These are phyloP conservation scores for Pyrenochaeta sp. DNA, from an alignment of 2,329 filamentous ascomycete genomes.

Conservation along the genomic window DNA sequence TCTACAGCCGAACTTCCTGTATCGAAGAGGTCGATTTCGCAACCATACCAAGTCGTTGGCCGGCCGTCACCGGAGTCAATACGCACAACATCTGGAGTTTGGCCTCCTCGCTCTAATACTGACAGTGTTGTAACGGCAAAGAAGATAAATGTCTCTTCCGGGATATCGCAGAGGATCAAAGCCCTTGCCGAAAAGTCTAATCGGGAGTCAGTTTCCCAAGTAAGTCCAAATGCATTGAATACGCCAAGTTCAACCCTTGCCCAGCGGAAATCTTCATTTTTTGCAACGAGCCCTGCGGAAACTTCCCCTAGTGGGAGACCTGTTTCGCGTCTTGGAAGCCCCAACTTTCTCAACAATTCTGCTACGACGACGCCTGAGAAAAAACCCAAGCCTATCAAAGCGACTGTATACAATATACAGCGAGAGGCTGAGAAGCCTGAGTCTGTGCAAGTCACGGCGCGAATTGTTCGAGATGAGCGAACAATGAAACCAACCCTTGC, in stretches of 20 bases:
- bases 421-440: constrained; percentile 62
- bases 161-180: constrained; percentile 94
- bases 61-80: constrained; percentile 36
- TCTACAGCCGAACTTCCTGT: constrained; percentile 31
- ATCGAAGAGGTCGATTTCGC: constrained; percentile 46
- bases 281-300: constrained; percentile 41
- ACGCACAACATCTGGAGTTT: constrained; percentile 43
- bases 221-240: constrained; percentile 34
- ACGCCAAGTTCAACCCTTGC: constrained; percentile 39
- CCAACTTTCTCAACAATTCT: constrained; percentile 36
- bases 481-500: constrained; percentile 39
- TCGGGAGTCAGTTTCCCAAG: constrained; percentile 53
- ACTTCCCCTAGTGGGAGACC: constrained; percentile 35
- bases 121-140: constrained; percentile 59
- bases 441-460: constrained; percentile 87
- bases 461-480: constrained; percentile 74
- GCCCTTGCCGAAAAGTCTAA: constrained; percentile 79
- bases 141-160: constrained; percentile 84
- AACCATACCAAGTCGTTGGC: constrained; percentile 35
- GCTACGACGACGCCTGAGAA: constrained; percentile 37
- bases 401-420: constrained; percentile 52
- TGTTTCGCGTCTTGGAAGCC: constrained; percentile 38
- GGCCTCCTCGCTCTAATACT: constrained; percentile 33
- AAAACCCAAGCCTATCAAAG: constrained; percentile 31
- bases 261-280: constrained; percentile 50